Evolutionary conservation across 371 early-diverging fungal species (phyloP).

Genomic region (Smittium mucronatum): DNA sequence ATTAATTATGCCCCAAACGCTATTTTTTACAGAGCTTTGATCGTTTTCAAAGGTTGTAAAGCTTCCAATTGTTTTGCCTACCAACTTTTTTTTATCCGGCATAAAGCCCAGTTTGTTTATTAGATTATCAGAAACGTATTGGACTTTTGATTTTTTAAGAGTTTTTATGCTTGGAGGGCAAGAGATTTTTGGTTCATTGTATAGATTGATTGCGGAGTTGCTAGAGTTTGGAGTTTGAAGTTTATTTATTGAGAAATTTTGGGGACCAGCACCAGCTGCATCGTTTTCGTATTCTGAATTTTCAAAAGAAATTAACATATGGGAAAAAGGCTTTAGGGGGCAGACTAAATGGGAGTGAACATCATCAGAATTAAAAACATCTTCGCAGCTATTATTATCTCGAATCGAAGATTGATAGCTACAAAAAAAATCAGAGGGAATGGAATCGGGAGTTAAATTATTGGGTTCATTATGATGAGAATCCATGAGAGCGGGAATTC

Average conservation of each 20-base stretch:
- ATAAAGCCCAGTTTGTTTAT: conserved; percentile 22
- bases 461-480: too few relatives aligned
- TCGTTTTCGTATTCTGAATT: background rate
- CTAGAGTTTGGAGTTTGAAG: too few relatives aligned
- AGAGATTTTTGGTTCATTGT: background rate
- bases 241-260: too few relatives aligned
- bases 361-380: conserved; percentile 13
- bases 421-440: too few relatives aligned
- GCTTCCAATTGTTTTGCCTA: conserved; percentile 18
- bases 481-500: too few relatives aligned
- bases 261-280: too few relatives aligned
- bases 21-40: background rate
- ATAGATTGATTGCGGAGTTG: background rate
- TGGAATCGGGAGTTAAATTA: too few relatives aligned
- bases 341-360: conserved; percentile 32
- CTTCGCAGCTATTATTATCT: too few relatives aligned
- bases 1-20: conserved; percentile 14
- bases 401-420: too few relatives aligned
- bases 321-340: conserved; percentile 31
- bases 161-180: conserved; percentile 11
- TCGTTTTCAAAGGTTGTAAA: conserved; percentile 16
- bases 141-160: conserved; percentile 18
- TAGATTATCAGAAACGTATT: conserved; percentile 27
- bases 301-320: conserved; percentile 25
- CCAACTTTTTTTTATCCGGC: conserved; percentile 15